Conservation (phyloP, 176 grass and related monocot genomes). For the Aegilops longissima region DNA sequence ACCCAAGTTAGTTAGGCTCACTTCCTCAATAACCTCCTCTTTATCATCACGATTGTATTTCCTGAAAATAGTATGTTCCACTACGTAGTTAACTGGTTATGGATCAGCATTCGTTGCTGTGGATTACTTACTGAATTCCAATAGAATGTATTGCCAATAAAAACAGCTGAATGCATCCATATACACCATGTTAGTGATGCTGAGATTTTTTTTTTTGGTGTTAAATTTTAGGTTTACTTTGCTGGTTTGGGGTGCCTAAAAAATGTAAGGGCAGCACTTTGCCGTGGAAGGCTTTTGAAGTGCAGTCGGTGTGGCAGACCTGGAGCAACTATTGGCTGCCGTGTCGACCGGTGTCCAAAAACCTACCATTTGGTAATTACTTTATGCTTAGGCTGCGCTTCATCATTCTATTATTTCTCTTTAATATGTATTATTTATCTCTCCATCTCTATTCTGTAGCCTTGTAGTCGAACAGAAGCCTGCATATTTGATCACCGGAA, state of each 20-base stretch:
- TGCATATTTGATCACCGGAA: constrained; percentile 97
- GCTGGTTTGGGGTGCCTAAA: constrained; percentile 91
- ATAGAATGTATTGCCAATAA: constrained; percentile 22
- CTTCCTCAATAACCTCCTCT: neutral
- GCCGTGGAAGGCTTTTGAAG: constrained; percentile 87
- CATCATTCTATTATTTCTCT: constrained; percentile 5
- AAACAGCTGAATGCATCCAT: constrained; percentile 8
- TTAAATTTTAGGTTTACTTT: constrained; percentile 93
- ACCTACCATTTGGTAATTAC: constrained; percentile 94
- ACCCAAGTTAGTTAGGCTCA: neutral
- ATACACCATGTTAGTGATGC: constrained; percentile 19
- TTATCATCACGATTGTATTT: neutral
- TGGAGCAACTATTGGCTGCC: constrained; percentile 94
- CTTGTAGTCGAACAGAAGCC: constrained; percentile 81
- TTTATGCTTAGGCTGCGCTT: constrained; percentile 11
- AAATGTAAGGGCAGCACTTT: constrained; percentile 92
- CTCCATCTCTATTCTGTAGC: constrained; percentile 57
- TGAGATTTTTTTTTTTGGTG: constrained; percentile 20
- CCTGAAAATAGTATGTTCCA: constrained; percentile 19
- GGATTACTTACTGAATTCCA: constrained; percentile 6
- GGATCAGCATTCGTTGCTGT: constrained; percentile 16
- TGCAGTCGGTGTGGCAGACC: constrained; percentile 93
- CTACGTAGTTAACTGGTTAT: constrained; percentile 6
- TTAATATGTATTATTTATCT: constrained; percentile 34
- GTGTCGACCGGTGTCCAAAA: constrained; percentile 89